Percentiles rank a stretch among this genome's conserved stretches.
phyloP scores from a whole-genome alignment of 2,329 filamentous ascomycete genomes.

The Colletotrichum somersetense region DNA sequence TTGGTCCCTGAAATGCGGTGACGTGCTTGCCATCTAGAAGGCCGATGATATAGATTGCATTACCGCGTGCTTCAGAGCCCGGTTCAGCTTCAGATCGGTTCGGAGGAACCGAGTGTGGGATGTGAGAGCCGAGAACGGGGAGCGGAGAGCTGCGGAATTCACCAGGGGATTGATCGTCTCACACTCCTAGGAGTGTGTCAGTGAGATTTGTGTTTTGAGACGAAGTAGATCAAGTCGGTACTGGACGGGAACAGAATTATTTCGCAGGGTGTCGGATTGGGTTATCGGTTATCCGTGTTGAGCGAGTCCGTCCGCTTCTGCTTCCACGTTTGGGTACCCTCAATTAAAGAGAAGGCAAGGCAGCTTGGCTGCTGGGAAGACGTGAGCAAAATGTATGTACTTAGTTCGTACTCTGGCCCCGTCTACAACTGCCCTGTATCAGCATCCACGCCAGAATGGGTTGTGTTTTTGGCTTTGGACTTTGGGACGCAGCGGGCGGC shows the following conservation, averaged over 20 bases:
- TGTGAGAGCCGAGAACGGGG: slow-evolving; percentile 14
- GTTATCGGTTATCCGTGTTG: slow-evolving; percentile 30
- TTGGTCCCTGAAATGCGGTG: slow-evolving; percentile 17
- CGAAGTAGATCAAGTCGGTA: slow-evolving; percentile 27
- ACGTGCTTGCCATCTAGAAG: slow-evolving; percentile 36
- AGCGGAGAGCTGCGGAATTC: slow-evolving; percentile 7
- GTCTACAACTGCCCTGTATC: slow-evolving; percentile 26
- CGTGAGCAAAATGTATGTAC: slow-evolving; percentile 9
- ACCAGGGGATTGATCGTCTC: background rate
- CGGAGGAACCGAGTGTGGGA: slow-evolving; percentile 9
- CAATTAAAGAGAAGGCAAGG: slow-evolving; percentile 32
- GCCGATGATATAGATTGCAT: slow-evolving; percentile 33
- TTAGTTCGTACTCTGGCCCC: background rate
- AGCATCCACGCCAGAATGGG: slow-evolving; percentile 26
- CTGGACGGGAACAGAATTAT: slow-evolving; percentile 36
- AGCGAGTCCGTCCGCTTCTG: slow-evolving; percentile 15
- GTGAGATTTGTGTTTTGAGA: slow-evolving; percentile 39
- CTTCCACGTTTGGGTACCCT: slow-evolving; percentile 29
- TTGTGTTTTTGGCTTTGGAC: slow-evolving; percentile 39
- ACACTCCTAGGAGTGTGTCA: slow-evolving; percentile 16
- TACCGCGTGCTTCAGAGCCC: slow-evolving; percentile 26
- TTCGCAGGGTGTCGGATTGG: slow-evolving; percentile 36
- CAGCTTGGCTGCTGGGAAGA: slow-evolving; percentile 29
- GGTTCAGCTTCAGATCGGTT: slow-evolving; percentile 20
- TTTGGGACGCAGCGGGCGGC: slow-evolving; percentile 39